phyloP scores from a whole-genome alignment of 805 yeast genomes.

The Candida morakotiae region DNA sequence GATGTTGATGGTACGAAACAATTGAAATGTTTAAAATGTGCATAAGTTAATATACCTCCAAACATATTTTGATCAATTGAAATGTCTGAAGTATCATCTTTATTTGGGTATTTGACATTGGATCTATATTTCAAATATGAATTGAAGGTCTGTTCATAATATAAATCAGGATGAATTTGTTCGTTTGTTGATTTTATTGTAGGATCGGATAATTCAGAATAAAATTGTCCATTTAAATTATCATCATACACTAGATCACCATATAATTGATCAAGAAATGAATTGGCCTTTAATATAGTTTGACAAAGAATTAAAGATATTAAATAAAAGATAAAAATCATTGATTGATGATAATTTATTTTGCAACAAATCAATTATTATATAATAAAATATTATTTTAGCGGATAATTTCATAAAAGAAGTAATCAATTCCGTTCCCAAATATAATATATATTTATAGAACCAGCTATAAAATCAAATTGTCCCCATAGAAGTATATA shows the following conservation, averaged over 20 bases:
- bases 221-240: background rate
- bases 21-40: slow-evolving; percentile 42
- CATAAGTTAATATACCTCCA: slow-evolving; percentile 55
- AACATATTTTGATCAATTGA: slow-evolving; percentile 20
- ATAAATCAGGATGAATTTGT: slow-evolving; percentile 2
- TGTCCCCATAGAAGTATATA: no score
- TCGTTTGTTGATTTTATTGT: background rate
- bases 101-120: slow-evolving; percentile 25
- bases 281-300: background rate
- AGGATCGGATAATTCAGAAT: background rate
- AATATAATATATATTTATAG: background rate
- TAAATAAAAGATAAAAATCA: slow-evolving; percentile 2
- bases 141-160: slow-evolving; percentile 3
- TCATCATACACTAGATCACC: slow-evolving; percentile 20
- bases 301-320: background rate
- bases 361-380: background rate
- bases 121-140: slow-evolving; percentile 8
- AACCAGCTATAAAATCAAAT: slow-evolving; percentile 2
- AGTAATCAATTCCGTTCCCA: background rate
- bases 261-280: slow-evolving; percentile 21
- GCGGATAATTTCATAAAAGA: background rate
- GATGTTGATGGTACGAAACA: slow-evolving; percentile 38
- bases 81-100: slow-evolving; percentile 33
- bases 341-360: background rate
- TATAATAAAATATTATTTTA: background rate